phyloP scores from a whole-genome alignment of 768 basidiomycete species.

The Rhizopogon roseolus region DNA sequence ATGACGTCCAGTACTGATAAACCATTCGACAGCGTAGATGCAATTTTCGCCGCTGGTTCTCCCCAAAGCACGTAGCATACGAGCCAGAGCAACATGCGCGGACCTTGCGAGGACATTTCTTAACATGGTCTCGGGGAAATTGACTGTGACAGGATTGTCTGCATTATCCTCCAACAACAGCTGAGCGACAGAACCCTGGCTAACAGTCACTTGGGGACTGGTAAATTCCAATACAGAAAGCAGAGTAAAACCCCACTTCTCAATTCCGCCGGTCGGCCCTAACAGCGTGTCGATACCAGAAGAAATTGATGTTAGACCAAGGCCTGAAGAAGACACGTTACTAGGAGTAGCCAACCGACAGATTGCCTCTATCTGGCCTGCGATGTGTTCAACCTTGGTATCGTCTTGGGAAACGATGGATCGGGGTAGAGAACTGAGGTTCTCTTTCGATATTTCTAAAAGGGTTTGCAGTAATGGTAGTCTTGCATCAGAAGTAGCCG shows the following conservation, averaged over 20 bases:
- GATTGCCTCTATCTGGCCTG: constrained; percentile 65
- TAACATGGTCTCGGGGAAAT: constrained; percentile 60
- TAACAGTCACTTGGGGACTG: constrained; percentile 44
- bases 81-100: constrained; percentile 50
- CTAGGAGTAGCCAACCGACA: constrained; percentile 41
- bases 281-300: constrained; percentile 57
- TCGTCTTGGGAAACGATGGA: constrained; percentile 69
- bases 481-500: constrained; percentile 32
- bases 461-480: constrained; percentile 51
- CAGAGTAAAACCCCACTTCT: constrained; percentile 89
- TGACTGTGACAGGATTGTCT: constrained; percentile 25
- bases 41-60: constrained; percentile 60
- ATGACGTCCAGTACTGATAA: constrained; percentile 48
- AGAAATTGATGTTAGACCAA: constrained; percentile 40
- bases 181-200: constrained; percentile 45
- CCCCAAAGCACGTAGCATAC: constrained; percentile 75
- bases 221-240: constrained; percentile 77
- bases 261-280: constrained; percentile 79
- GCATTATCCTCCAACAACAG: constrained; percentile 51
- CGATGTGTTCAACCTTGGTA: constrained; percentile 63
- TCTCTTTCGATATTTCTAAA: constrained; percentile 57
- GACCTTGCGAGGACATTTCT: constrained; percentile 48
- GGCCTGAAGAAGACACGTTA: constrained; percentile 6
- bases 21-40: constrained; percentile 82
- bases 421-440: constrained; percentile 67